Conservation (phyloP, 202 grass and related monocot species). For the Zizania palustris region DNA sequence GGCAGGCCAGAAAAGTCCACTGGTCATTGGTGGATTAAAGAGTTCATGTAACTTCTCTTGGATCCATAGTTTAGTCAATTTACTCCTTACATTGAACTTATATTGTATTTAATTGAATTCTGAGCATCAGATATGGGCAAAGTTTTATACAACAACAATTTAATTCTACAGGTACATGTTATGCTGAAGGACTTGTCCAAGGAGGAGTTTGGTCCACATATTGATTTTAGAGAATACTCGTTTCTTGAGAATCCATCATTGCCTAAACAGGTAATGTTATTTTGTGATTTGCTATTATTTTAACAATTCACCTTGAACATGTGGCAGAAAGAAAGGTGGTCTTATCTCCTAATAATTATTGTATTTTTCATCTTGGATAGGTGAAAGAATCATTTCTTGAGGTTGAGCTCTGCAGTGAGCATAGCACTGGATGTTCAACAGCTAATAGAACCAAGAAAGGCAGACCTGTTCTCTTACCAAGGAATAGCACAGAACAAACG, state of each 20-base stretch:
- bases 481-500: constrained; percentile 77
- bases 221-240: constrained; percentile 95
- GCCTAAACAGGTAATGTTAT: constrained; percentile 64
- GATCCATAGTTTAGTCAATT: neutral
- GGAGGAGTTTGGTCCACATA: constrained; percentile 75
- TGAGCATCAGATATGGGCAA: constrained; percentile 3
- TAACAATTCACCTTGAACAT: constrained; percentile 17
- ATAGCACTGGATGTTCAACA: constrained; percentile 48
- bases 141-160: constrained; percentile 34
- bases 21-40: neutral
- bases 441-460: constrained; percentile 52
- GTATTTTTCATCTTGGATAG: constrained; percentile 51
- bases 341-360: constrained; percentile 42
- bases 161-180: constrained; percentile 68
- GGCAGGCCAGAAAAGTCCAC: neutral
- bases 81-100: constrained; percentile 1
- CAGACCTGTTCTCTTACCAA: constrained; percentile 61
- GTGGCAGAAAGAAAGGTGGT: constrained; percentile 17
- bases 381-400: constrained; percentile 85
- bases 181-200: constrained; percentile 81
- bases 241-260: constrained; percentile 93
- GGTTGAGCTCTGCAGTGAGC: constrained; percentile 69
- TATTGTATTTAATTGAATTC: constrained; percentile 23
- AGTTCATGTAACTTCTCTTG: constrained; percentile 8
- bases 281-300: constrained; percentile 14